Conservation (phyloP, 176 grass and related monocot species). For the Phoenix dactylifera region DNA sequence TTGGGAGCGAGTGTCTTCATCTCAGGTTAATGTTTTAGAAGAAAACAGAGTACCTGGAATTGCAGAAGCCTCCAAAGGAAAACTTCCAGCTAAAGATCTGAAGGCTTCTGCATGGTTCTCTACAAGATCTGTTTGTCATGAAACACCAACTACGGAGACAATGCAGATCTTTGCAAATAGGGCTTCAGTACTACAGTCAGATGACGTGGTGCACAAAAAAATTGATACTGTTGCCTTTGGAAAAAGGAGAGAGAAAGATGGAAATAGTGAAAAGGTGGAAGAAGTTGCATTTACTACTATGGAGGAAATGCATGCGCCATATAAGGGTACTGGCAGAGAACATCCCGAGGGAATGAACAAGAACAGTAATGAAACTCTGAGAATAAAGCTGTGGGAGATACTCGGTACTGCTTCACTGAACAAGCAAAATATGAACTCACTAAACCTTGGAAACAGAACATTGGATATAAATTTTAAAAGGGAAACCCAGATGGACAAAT, state of each 20-base stretch:
- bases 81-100: background rate
- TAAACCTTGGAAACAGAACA: conserved; percentile 3
- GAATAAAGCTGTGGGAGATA: conserved; percentile 80
- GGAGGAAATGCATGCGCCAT: conserved; percentile 15
- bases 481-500: conserved; percentile 10
- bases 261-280: conserved; percentile 25
- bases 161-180: conserved; percentile 7
- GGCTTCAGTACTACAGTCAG: conserved; percentile 31
- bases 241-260: conserved; percentile 32
- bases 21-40: conserved; percentile 23
- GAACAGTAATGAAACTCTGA: conserved; percentile 40
- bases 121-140: background rate
- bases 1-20: conserved; percentile 26
- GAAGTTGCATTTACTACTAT: conserved; percentile 29
- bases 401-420: conserved; percentile 66
- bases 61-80: background rate
- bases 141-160: background rate
- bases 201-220: conserved; percentile 26
- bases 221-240: conserved; percentile 35
- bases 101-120: background rate
- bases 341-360: conserved; percentile 31
- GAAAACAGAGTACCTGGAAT: background rate
- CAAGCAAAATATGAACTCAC: conserved; percentile 42
- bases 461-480: background rate
- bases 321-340: conserved; percentile 2